Percentiles rank a stretch among this genome's conserved stretches.
phyloP scores from a whole-genome alignment of 306 rosid genomes.

The Cicer arietinum region DNA sequence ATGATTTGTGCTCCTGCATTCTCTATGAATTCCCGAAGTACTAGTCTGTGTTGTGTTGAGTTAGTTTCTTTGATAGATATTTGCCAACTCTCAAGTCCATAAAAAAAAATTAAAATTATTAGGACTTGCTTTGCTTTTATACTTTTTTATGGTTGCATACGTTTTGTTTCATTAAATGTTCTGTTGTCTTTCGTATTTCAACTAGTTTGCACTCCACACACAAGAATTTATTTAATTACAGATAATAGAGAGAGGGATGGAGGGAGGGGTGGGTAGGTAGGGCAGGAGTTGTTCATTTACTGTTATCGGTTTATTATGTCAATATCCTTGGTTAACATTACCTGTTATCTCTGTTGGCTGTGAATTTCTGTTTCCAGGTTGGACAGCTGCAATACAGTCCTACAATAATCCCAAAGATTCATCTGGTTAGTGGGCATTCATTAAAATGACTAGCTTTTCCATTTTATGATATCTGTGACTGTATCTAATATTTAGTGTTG shows the following conservation, averaged over 20 bases:
- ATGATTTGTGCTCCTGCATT: slow-evolving; percentile 30
- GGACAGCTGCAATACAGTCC: slow-evolving; percentile 67
- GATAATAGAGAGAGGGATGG: slow-evolving; percentile 3
- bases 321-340: slow-evolving; percentile 32
- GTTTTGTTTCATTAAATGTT: slow-evolving; percentile 33
- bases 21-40: slow-evolving; percentile 7
- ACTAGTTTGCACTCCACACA: slow-evolving; percentile 24
- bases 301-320: slow-evolving; percentile 27
- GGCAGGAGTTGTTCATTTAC: slow-evolving; percentile 32
- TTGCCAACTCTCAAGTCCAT: slow-evolving; percentile 27
- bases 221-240: slow-evolving; percentile 18
- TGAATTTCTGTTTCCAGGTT: slow-evolving; percentile 58
- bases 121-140: slow-evolving; percentile 8
- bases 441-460: slow-evolving; percentile 39
- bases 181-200: slow-evolving; percentile 30
- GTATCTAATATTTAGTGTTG: slow-evolving; percentile 11
- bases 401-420: slow-evolving; percentile 56
- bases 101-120: slow-evolving; percentile 1
- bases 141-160: slow-evolving; percentile 24
- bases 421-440: slow-evolving; percentile 61
- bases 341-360: slow-evolving; percentile 28
- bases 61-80: slow-evolving; percentile 19
- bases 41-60: slow-evolving; percentile 1
- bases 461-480: slow-evolving; percentile 23
- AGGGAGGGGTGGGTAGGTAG: not conserved